Percentiles rank a stretch among this genome's conserved stretches.
Evolutionary conservation across 73 alveolate genomes (phyloP).

Genomic region (Breviolum minutum): DNA sequence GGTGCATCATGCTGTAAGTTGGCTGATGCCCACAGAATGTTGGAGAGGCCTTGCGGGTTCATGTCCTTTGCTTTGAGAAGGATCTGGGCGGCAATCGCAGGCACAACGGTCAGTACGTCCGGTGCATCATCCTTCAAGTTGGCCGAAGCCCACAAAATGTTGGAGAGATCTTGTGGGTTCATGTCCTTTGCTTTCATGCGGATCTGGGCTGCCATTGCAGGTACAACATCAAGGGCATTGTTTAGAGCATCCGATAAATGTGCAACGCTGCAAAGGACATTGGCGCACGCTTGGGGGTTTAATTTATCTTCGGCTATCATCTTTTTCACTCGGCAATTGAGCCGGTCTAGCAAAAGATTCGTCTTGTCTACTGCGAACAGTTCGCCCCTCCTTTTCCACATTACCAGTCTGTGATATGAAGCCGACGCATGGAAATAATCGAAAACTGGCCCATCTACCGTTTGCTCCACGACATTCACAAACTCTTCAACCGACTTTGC

Average conservation of each 20-base stretch:
- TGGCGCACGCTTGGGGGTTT: neutral
- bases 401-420: conserved; percentile 6
- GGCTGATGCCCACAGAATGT: conserved; percentile 7
- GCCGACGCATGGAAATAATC: conserved; percentile 26
- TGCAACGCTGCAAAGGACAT: neutral
- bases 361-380: neutral
- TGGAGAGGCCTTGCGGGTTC: neutral
- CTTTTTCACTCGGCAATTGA: neutral
- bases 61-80: conserved; percentile 1
- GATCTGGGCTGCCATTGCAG: neutral
- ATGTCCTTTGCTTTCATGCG: neutral
- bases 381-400: neutral
- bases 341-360: neutral
- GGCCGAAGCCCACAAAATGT: conserved; percentile 17
- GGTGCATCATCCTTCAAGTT: neutral
- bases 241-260: neutral
- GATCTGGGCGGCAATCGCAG: neutral
- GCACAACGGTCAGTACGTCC: neutral
- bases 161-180: neutral
- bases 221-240: neutral
- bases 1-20: neutral
- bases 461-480: no score
- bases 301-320: neutral
- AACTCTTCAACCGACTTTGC: no score
- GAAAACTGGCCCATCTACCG: no score